Percentiles rank a stretch among this genome's conserved stretches.
These are phyloP conservation scores for Sclerotinia spermophila DNA, from an alignment of 2,329 filamentous ascomycete species.

Conservation along the genomic window DNA sequence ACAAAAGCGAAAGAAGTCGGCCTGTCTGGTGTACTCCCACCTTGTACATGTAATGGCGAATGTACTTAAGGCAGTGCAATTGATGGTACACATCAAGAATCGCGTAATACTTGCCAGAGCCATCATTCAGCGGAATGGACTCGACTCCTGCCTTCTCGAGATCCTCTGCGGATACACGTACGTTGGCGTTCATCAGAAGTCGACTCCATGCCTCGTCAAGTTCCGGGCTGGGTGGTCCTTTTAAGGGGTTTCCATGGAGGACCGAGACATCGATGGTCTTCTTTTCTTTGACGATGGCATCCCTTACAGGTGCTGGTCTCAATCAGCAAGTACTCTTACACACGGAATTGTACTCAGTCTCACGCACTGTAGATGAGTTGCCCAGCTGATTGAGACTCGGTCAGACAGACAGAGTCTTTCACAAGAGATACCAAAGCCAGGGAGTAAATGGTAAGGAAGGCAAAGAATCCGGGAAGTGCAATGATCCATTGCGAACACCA, in stretches of 20 bases:
- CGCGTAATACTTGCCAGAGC: slow-evolving; percentile 3
- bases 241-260: neutral
- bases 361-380: neutral
- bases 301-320: neutral
- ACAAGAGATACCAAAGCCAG: too few relatives aligned
- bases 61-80: slow-evolving; percentile 8
- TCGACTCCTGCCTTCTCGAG: neutral
- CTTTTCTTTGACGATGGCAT: neutral
- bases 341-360: neutral
- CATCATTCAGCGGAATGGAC: slow-evolving; percentile 7
- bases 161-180: slow-evolving; percentile 9
- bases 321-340: neutral
- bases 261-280: neutral
- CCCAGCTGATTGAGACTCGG: too few relatives aligned
- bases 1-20: neutral
- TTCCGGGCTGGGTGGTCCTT: slow-evolving; percentile 13
- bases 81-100: slow-evolving; percentile 10
- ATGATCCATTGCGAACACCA: slow-evolving; percentile 1
- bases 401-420: too few relatives aligned
- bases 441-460: neutral
- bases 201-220: slow-evolving; percentile 9
- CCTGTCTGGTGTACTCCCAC: neutral
- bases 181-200: neutral
- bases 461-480: slow-evolving; percentile 2
- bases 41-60: neutral